Conservation (phyloP, 2,329 filamentous ascomycete genomes). For the Dothistroma septosporum region DNA sequence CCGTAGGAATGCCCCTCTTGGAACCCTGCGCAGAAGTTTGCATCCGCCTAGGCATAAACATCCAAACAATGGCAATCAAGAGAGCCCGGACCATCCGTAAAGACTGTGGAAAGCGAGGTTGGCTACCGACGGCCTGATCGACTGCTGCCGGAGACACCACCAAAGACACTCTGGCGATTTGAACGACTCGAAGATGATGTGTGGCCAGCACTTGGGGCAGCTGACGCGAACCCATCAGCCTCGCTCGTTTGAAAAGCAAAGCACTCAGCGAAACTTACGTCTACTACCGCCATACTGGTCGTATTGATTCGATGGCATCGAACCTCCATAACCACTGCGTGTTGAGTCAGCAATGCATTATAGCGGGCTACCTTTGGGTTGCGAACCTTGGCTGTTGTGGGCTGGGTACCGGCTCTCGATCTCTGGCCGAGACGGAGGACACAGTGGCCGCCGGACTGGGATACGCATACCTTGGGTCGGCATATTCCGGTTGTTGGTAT, state of each 20-base stretch:
- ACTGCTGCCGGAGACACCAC: conserved; percentile 2
- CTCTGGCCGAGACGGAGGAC: conserved; percentile 26
- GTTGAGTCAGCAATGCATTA: conserved; percentile 24
- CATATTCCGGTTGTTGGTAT: conserved; percentile 30
- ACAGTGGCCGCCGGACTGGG: conserved; percentile 35
- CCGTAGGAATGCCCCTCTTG: not conserved
- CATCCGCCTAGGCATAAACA: not conserved
- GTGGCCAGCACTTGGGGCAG: conserved; percentile 19
- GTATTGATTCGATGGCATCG: conserved; percentile 25
- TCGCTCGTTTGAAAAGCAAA: conserved; percentile 6
- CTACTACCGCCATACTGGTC: conserved; percentile 30
- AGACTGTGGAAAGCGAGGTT: not conserved
- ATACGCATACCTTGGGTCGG: conserved; percentile 35
- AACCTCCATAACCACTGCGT: conserved; percentile 26
- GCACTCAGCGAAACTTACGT: conserved; percentile 32
- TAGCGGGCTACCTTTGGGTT: conserved; percentile 7
- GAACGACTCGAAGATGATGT: conserved; percentile 10
- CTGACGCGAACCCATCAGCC: conserved; percentile 28
- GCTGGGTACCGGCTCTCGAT: conserved; percentile 29
- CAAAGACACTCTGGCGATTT: conserved; percentile 21
- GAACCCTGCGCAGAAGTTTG: not conserved
- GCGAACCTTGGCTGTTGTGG: conserved; percentile 33
- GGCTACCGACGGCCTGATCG: conserved; percentile 7
- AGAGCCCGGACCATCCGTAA: not conserved
- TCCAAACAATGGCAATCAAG: not conserved